Conservation (phyloP, 2,329 filamentous ascomycete genomes). For the Cladosporium colombiae region DNA sequence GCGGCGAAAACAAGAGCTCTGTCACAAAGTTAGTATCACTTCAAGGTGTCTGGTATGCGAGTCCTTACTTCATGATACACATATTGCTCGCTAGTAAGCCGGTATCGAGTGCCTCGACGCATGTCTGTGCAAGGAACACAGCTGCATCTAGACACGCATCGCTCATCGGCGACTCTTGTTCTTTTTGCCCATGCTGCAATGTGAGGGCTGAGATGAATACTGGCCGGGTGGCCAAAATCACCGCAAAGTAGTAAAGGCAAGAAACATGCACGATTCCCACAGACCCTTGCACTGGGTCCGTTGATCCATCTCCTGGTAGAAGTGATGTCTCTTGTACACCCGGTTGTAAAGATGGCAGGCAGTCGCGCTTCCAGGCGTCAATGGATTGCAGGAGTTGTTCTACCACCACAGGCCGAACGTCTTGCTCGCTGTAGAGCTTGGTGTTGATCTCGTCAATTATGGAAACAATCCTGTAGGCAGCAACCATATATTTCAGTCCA, state of each 20-base stretch:
- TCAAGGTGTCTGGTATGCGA: no score
- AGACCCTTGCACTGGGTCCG: constrained; percentile 17
- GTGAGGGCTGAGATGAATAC: constrained; percentile 54
- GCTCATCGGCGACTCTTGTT: constrained; percentile 40
- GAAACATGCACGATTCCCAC: constrained; percentile 51
- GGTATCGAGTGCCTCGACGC: constrained; percentile 50
- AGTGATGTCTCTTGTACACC: neutral
- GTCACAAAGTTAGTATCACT: constrained; percentile 23
- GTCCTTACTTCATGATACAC: constrained; percentile 56
- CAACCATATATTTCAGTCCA: constrained; percentile 6
- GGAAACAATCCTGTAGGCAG: constrained; percentile 15
- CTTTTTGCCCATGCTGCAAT: constrained; percentile 26
- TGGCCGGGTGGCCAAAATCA: constrained; percentile 58
- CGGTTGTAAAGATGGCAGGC: constrained; percentile 1
- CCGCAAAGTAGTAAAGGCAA: constrained; percentile 60
- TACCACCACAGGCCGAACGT: constrained; percentile 1
- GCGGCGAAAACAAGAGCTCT: constrained; percentile 54
- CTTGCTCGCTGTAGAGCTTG: constrained; percentile 14
- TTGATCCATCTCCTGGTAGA: neutral
- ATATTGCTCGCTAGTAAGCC: constrained; percentile 55
- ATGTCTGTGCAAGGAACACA: constrained; percentile 57
- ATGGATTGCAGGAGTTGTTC: constrained; percentile 19
- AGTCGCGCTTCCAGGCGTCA: constrained; percentile 22
- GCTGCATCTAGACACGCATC: constrained; percentile 59
- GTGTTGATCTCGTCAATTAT: constrained; percentile 20